Base-by-base conservation (phyloP, 768 basidiomycete genomes). In the Pulveroboletus ravenelii region DNA sequence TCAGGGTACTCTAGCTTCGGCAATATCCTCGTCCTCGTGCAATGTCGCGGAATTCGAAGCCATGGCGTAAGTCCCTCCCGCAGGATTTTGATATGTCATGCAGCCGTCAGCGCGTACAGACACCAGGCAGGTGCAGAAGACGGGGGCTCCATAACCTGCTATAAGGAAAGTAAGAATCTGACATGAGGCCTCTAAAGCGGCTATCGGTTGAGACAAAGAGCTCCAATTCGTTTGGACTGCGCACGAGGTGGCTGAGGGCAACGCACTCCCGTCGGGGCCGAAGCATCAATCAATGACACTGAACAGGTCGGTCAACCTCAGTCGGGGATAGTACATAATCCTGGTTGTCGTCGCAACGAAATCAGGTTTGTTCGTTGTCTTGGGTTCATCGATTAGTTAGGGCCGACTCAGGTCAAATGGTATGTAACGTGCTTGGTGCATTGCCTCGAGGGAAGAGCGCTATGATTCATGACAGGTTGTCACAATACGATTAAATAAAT, bases 81-180 rank as follows among this genome's bases (percentile, higher is more conserved):
- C 10, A 87, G 69, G 63, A 17, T 56, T 51, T 59, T 85, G 84
- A n/a, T 66, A 63, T 3, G 64, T 0, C 75, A 76, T 41, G 75
- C 61, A 48, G 72, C 69, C 6, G 76, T 68, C 47, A 87, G 75
- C 38, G 77, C 74, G 61, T 81, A 82, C 3, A 87, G 70, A 48
- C 77, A 78, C 83, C 83, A 87, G 7, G 80, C 74, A 14, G 85
- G 68, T 4, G 81, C 78, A 6, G 73, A 73, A 1, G 79, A 72
- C 15, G 77, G 77, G 1, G 82, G 25, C 83, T 62, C 86, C 84
- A 67, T 87, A 78, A 10, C 85, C 84, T 5, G 81, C 80, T 13
- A 78, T 73, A 29, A 85, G 71, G 61, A 85, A 84, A 0, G 81
- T 84, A 10, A 78, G 76, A 53, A 85, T 84, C 55, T 84, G 85